Evolutionary conservation across 805 yeast species (phyloP).

Genomic region (Barnettozyma populi): DNA sequence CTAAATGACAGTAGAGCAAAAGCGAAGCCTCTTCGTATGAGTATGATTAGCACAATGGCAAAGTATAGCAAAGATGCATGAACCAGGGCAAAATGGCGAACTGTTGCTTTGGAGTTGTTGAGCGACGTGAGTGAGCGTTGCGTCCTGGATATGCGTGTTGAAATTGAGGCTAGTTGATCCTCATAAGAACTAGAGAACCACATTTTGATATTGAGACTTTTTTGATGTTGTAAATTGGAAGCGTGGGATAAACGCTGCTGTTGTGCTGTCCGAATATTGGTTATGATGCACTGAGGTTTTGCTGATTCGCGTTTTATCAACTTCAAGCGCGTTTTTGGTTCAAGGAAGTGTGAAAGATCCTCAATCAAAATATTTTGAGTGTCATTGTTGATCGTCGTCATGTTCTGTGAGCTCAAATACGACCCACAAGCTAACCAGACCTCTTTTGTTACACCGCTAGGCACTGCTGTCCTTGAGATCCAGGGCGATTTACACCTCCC

Average conservation of each 20-base stretch:
- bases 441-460: constrained; percentile 45
- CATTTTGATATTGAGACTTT: background rate
- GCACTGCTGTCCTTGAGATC: constrained; percentile 59
- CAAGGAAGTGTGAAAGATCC: too few relatives aligned
- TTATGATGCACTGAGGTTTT: background rate
- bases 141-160: constrained; percentile 30
- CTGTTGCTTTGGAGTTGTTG: constrained; percentile 4
- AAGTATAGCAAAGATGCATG: constrained; percentile 14
- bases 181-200: constrained; percentile 24
- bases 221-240: too few relatives aligned
- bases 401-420: background rate
- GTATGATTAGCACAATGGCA: background rate
- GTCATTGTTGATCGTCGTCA: background rate
- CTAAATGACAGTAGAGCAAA: background rate
- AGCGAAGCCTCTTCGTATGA: background rate
- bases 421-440: background rate
- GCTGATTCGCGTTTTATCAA: background rate
- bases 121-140: constrained; percentile 23
- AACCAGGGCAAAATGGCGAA: constrained; percentile 5
- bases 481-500: constrained; percentile 68
- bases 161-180: constrained; percentile 33
- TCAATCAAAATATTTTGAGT: too few relatives aligned
- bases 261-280: too few relatives aligned
- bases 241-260: too few relatives aligned
- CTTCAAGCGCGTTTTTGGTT: too few relatives aligned